Evolutionary conservation across 2,329 filamentous ascomycete genomes (phyloP).

Genomic region (Elsinoe batatas): DNA sequence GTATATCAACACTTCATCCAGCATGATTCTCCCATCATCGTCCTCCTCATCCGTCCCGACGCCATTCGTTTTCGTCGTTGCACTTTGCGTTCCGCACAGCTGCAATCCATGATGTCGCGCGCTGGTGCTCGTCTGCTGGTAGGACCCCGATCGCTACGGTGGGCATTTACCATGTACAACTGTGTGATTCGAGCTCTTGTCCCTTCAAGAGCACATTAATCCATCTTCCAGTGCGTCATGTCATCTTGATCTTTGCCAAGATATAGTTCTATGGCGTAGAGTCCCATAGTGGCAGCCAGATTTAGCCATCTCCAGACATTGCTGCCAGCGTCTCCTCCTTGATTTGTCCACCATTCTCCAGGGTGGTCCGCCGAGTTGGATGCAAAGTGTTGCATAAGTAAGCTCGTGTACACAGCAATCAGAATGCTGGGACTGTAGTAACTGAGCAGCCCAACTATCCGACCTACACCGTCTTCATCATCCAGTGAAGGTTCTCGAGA

Average conservation of each 20-base stretch:
- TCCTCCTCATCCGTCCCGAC: neutral
- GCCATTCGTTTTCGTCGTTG: neutral
- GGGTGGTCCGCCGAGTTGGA: constrained; percentile 50
- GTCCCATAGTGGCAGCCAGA: constrained; percentile 72
- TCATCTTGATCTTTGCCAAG: constrained; percentile 76
- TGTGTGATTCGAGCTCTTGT: neutral
- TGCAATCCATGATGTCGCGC: too few relatives aligned
- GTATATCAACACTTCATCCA: constrained; percentile 10
- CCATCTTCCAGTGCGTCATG: constrained; percentile 83
- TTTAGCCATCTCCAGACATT: constrained; percentile 94
- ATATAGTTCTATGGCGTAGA: constrained; percentile 86
- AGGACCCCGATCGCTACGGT: neutral
- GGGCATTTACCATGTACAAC: neutral
- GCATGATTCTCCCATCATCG: constrained; percentile 1
- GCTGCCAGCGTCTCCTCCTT: constrained; percentile 71
- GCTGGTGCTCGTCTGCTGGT: too few relatives aligned
- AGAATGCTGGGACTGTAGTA: constrained; percentile 94
- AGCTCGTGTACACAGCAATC: constrained; percentile 90
- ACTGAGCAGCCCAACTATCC: constrained; percentile 70
- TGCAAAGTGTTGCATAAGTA: constrained; percentile 91
- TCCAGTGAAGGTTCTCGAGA: constrained; percentile 79
- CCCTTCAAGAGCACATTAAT: constrained; percentile 44
- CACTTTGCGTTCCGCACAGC: neutral
- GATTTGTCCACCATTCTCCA: constrained; percentile 71
- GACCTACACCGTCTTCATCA: constrained; percentile 67